phyloP scores from a whole-genome alignment of 768 basidiomycete genomes.

The Psilocybe tampanensis region DNA sequence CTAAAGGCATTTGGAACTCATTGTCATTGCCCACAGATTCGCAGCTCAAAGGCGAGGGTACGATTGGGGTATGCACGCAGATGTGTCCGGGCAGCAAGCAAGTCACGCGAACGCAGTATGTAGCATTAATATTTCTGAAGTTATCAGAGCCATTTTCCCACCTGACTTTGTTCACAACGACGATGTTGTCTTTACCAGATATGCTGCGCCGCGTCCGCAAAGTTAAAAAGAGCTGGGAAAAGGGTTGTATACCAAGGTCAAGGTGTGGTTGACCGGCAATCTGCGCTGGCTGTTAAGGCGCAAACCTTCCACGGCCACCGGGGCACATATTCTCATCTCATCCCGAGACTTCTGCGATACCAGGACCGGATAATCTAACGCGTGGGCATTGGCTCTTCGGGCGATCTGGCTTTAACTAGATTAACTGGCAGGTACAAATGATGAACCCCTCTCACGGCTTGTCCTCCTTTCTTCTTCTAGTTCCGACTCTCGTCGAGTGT shows the following conservation, averaged over 20 bases:
- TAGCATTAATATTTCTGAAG: neutral
- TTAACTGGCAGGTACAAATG: slow-evolving; percentile 21
- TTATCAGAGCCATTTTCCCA: slow-evolving; percentile 1
- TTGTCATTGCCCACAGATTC: too few relatives aligned
- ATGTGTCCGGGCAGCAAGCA: too few relatives aligned
- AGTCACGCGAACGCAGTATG: slow-evolving; percentile 8
- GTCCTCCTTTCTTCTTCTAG: slow-evolving; percentile 15
- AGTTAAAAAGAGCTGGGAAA: slow-evolving; percentile 10
- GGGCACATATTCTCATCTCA: slow-evolving; percentile 23
- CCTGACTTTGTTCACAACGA: slow-evolving; percentile 1
- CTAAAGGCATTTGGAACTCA: too few relatives aligned
- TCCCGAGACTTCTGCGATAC: slow-evolving; percentile 35
- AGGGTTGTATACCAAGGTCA: slow-evolving; percentile 11
- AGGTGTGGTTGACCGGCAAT: slow-evolving; percentile 24
- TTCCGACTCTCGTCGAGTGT: slow-evolving; percentile 7
- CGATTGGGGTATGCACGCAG: too few relatives aligned
- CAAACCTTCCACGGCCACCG: slow-evolving; percentile 25
- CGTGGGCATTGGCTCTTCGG: slow-evolving; percentile 27
- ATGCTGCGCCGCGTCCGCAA: slow-evolving; percentile 3
- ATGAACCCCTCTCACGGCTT: slow-evolving; percentile 28
- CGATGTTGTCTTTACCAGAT: neutral
- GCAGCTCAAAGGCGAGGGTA: too few relatives aligned
- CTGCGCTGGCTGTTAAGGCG: slow-evolving; percentile 23
- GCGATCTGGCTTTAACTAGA: slow-evolving; percentile 27
- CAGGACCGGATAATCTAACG: slow-evolving; percentile 29